Base-by-base conservation (phyloP, 2,329 filamentous ascomycete genomes). In the Blastomyces emzantsi region DNA sequence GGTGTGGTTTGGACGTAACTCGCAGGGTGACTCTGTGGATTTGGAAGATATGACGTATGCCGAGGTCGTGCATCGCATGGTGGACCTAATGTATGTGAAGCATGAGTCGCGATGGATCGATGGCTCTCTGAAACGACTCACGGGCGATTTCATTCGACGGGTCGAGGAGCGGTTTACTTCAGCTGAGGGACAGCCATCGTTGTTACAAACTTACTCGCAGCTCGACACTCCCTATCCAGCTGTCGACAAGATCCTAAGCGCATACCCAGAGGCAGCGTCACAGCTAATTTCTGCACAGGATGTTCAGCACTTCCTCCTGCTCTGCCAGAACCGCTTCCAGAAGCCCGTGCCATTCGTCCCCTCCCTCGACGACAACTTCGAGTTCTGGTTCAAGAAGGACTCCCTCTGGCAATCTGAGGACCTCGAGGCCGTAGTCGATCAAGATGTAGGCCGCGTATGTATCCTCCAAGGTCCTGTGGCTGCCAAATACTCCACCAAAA, bases 331-430 rank as follows among this genome's bases (percentile, higher is more conserved):
- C 47, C 90, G 89, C 58, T 89, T 88, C 51, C 94, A 99, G 81
- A 99, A 99, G 83, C 94, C 94, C 2, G 90, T 95, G 36, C 94
- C 93, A 0, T 99, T 99, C 74, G 92, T 99, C 39, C 94, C 94
- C 5, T 83, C 89, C n/a, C 83, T 99, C 28, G 94, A 99, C 71
- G 92, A 96, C 67, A 96, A 93, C 74, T 99, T 99, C 69, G 94
- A 99, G 75, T 96, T 95, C 79, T 99, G 91, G 82, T 99, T 99
- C 88, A 99, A 99, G 87, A 99, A 99, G 82, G 94, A 99, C 76
- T 99, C 94, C 1, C 84, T 99, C 8, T 99, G 94, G 94, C 94
- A 99, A 79, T 97, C 94, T 0, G 94, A 99, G 78, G 94, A 99
- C 72, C 83, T 99, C 13, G 93, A 95, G 72, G 94, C 94, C 62